A percentile compares a stretch with the other conserved stretches of the same genome.
phyloP scores from a whole-genome alignment of 179 eudicot species.

The Dionaea muscipula region DNA sequence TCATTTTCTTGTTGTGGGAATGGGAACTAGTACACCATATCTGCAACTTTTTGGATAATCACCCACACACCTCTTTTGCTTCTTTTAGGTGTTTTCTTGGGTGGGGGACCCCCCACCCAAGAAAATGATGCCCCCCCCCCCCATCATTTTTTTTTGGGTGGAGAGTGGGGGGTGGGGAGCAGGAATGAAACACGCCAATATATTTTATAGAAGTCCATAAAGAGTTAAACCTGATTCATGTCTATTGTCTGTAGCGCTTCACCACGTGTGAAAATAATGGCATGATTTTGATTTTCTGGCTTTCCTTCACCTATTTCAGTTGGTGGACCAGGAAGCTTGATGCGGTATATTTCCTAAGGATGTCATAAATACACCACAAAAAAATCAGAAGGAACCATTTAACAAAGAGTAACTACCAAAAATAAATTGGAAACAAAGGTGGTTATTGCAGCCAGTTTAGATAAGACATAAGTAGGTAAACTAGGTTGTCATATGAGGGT shows the following conservation, averaged over 20 bases:
- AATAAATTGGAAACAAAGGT: neutral
- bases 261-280: conserved; percentile 94
- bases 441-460: neutral
- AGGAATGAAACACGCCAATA: too few relatives aligned
- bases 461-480: neutral
- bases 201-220: too few relatives aligned
- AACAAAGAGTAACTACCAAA: neutral
- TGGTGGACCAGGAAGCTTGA: conserved; percentile 93
- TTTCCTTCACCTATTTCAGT: conserved; percentile 95
- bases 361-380: conserved; percentile 6
- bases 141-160: too few relatives aligned
- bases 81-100: too few relatives aligned
- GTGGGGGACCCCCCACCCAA: too few relatives aligned
- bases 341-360: conserved; percentile 85
- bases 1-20: too few relatives aligned
- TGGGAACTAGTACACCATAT: too few relatives aligned
- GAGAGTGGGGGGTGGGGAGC: too few relatives aligned
- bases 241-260: conserved; percentile 95
- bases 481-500: neutral
- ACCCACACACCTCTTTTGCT: too few relatives aligned
- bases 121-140: too few relatives aligned
- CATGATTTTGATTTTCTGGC: conserved; percentile 98
- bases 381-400: neutral
- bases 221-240: conserved; percentile 79
- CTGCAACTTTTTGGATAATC: too few relatives aligned